Base-by-base conservation (phyloP, 2,329 filamentous ascomycete genomes). In the Pyricularia sp. region DNA sequence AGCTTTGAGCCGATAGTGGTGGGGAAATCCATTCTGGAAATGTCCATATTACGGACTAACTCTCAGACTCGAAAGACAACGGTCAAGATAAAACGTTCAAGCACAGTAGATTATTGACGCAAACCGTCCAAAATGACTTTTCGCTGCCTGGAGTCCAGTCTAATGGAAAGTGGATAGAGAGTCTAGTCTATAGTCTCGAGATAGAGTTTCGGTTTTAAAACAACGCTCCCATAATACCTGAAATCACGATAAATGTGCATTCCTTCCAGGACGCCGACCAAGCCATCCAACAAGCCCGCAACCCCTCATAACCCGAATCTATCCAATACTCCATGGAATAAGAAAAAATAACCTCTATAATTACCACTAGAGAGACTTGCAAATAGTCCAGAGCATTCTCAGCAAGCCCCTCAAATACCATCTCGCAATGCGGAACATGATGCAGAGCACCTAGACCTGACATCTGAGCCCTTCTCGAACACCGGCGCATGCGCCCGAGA, bases 401-500 rank as follows among this genome's bases (percentile, higher is more conserved):
- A 63, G 26, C 25, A 63, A 28, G 25, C 25, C 59, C 59, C 59
- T 63, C 59, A 30, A 28, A 28, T 63, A 63, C 64, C 64, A 65
- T 28, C 64, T 23, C 64, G 33, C 64, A 23, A 65, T 65, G 64
- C 64, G 31, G 31, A 26, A 23, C 64, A 65, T 65, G 64, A 42
- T n/a, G 64, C 26, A 4, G 26, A 63, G 59, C 25, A 26, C 26
- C 59, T 58, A 67, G 36, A 67, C 59, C 33, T 64, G 58, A 25
- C 33, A 64, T 14, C 67, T 23, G 2, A 68, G 33, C 30, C 67
- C 67, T 33, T 64, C 67, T 59, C 67, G 67, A 61, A 68, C 59
- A 23, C 67, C 67, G 23, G 33, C 59, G 33, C 67, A 68, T 31
- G 42, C 67, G 25, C 67, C 67, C 59, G 67, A 33, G 59, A 68